Evolutionary conservation across 352 stramenopile species (phyloP), one percentile per base, ranked within the genome.

Genomic region (Pythium pyrilobum): DNA sequence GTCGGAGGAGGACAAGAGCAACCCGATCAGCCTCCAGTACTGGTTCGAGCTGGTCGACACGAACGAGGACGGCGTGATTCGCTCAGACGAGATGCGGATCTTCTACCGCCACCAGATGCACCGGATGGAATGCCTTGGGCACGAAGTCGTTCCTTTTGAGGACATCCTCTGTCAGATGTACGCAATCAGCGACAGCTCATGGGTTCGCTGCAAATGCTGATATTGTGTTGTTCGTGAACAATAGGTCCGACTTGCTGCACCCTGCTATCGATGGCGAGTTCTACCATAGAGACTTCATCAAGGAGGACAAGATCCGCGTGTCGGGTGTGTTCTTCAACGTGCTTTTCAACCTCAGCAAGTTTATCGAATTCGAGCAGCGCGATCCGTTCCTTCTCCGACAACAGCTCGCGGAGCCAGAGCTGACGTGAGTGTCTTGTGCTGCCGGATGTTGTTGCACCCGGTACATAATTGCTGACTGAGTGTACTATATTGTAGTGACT

Each of bases 281-380:
- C 44, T 79, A 77, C 36, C 77, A 85, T 54, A 68, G 71, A 20
- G 84, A 95, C 32, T 89, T 95, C 31, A 77, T 85, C 34, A 81
- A 81, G n/a, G 68, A 80, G 15, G 84, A 95, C 68, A 92, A 92
- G 64, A 92, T 95, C 46, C 82, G 84, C 31, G 68, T 99, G 20
- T 94, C 92, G 0, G 97, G 97, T 20, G 95, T 98, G 23, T 92
- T 99, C 42, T 99, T 99, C 75, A 98, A 99, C 75, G 96, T 97
- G 29, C 78, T 99, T 21, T 99, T 99, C 81, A 99, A 99, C 72
- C 74, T 99, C 33, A 98, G 97, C 88, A 99, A 99, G 69, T 99
- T 99, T 53, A 96, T 99, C 39, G 85, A 96, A 52, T 99, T 99
- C 71, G 97, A 99, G 75, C 90, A 98, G 67, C 81, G 96, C 20